These are phyloP conservation scores for Arthrobotrys megalospora DNA, from an alignment of 2,329 filamentous ascomycete species.

Conservation along the genomic window DNA sequence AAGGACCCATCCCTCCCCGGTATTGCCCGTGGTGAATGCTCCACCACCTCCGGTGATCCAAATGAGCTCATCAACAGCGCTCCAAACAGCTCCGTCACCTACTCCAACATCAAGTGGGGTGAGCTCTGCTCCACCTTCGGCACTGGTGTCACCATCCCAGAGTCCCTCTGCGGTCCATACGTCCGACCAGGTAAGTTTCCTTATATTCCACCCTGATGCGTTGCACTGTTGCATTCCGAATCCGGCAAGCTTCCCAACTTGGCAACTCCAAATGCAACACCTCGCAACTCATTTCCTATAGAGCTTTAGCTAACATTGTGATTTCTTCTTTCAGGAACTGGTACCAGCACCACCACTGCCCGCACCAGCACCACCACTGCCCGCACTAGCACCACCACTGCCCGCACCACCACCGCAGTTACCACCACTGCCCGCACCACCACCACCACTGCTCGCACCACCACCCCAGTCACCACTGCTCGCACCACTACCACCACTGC, in stretches of 20 bases:
- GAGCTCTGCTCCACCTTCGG: slow-evolving; percentile 72
- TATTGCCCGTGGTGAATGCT: slow-evolving; percentile 73
- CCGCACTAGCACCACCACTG: slow-evolving; percentile 35
- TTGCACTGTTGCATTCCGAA: slow-evolving; percentile 8
- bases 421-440: slow-evolving; percentile 19
- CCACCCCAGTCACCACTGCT: slow-evolving; percentile 19
- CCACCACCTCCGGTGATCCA: slow-evolving; percentile 72
- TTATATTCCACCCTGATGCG: slow-evolving; percentile 6
- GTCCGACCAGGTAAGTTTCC: slow-evolving; percentile 54
- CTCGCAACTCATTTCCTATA: background rate
- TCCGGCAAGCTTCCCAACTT: slow-evolving; percentile 16
- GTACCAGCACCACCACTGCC: slow-evolving; percentile 12
- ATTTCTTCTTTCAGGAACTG: background rate
- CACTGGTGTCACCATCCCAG: slow-evolving; percentile 47
- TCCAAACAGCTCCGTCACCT: slow-evolving; percentile 72
- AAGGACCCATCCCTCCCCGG: slow-evolving; percentile 69
- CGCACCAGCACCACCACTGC: slow-evolving; percentile 31
- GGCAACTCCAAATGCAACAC: slow-evolving; percentile 11
- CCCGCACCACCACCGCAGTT: slow-evolving; percentile 23
- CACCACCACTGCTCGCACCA: slow-evolving; percentile 11
- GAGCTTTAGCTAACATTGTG: background rate
- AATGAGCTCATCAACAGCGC: slow-evolving; percentile 69
- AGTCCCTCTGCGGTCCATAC: slow-evolving; percentile 36
- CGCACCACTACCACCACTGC: slow-evolving; percentile 28
- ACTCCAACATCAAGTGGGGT: slow-evolving; percentile 75